Evolutionary conservation across 176 grass and related monocot genomes (phyloP), one percentile per base, ranked within the genome.

Genomic region (Lolium rigidum): DNA sequence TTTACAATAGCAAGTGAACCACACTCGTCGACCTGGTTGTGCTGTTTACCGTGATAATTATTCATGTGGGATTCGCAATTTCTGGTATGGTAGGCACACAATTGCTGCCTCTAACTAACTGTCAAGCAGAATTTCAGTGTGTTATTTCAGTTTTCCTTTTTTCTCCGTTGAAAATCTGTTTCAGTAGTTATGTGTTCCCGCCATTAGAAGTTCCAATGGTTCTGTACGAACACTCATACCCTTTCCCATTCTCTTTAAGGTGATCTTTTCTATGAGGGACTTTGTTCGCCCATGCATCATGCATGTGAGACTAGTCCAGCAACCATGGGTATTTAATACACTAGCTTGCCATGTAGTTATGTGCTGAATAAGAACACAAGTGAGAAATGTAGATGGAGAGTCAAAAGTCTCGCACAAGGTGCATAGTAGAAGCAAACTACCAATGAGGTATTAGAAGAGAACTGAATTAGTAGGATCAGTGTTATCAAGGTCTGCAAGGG

Each of bases 381-480:
- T 46, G 8, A 46, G 8, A 41, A 44, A 20, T 16, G 7, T 28
- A 28, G 47, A 50, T 52, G 51, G 72, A 20, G 38, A 44, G 39
- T 6, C 39, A 41, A 41, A 5, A 41, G 39, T 41, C 18, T 44
- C 18, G 5, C 4, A 71, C 39, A 21, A 71, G 68, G 12, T 71
- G 69, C 69, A 72, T 47, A 48, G 11, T 52, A 31, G 49, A 55
- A 76, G 74, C 25, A 74, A 74, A 74, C 17, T 76, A 18, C 73
- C 49, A 11, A 55, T 76, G 48, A 52, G 24, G 25, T 52, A 31
- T 54, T 28, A 15, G 48, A 76, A 35, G 38, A 70, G 8, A 70
- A 44, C 67, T 70, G 17, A 67, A 62, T 61, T 61, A 11, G 13
- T 51, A 15, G 15, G 11, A 51, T 51, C 9, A 11, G 60, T 13